Base-by-base conservation (phyloP, 331 rosid species). In the Malus hybrid region DNA sequence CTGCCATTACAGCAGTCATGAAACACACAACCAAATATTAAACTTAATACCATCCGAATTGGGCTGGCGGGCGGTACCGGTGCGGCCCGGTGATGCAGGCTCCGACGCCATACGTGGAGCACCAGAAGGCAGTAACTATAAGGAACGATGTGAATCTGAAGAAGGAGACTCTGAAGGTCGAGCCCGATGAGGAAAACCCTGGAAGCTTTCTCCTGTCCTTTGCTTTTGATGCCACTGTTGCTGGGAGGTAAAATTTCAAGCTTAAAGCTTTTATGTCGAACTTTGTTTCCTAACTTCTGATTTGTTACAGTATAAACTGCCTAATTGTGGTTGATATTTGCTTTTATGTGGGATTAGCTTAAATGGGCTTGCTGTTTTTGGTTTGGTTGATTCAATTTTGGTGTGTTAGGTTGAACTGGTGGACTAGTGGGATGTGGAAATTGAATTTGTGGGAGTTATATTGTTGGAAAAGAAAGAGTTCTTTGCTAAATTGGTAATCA, bases 91-190 rank as follows among this genome's bases (percentile, higher is more conserved):
- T 77, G 9, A 75, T 86, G 89, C 71, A 75, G 29, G 81, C 74
- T 2, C 93, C 76, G 39, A 39, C 85, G 32, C 93, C 96, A 2
- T 87, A 80, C 46, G 91, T 94, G 31, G 99, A 95, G 84, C 93
- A 95, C 27, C 97, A 89, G 93, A 92, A 95, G 79, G 97, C 97
- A 39, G 96, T 88, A 67, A 95, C 96, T 16, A 95, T 95, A 42
- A 83, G 92, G 63, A 95, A 90, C 61, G 99, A 90, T 83, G 90
- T 95, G 44, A 92, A 95, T 77, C 84, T 95, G 67, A 95, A 89
- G 96, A 95, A 89, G 86, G 99, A 95, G 88, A 90, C 85, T 69
- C 77, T 95, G 69, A 88, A 67, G 84, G 81, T 92, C 64, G 99
- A 86, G 12, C 80, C 89, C 2, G 99, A 95, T 83, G 93, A 83